These are phyloP conservation scores for Hericium coralloides DNA, from an alignment of 768 basidiomycete genomes.

Conservation along the genomic window DNA sequence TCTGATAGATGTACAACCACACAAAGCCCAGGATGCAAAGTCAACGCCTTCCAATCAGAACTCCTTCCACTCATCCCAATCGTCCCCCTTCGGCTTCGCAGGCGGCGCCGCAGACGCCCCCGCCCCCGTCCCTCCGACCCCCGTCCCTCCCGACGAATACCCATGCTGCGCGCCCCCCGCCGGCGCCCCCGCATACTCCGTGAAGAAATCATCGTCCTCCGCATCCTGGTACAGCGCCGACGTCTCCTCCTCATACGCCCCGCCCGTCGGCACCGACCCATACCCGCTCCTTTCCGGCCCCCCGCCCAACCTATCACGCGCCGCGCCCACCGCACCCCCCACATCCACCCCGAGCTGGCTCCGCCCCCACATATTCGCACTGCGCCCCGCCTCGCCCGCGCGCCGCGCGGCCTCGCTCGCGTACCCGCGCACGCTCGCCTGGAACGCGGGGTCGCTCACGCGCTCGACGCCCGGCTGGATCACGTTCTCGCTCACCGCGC, in stretches of 20 bases:
- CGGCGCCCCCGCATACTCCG: conserved; percentile 8
- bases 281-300: conserved; percentile 41
- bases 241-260: conserved; percentile 42
- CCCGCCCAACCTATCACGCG: conserved; percentile 47
- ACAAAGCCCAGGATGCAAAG: background rate
- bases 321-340: conserved; percentile 58
- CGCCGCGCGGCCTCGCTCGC: conserved; percentile 58
- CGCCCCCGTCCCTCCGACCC: conserved; percentile 2
- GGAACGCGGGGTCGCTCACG: conserved; percentile 73
- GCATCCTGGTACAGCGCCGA: conserved; percentile 56
- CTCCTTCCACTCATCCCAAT: conserved; percentile 41
- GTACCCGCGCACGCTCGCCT: conserved; percentile 66
- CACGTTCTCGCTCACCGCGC: conserved; percentile 74
- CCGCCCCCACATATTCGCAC: conserved; percentile 74
- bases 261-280: conserved; percentile 32
- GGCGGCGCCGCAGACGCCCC: conserved; percentile 9
- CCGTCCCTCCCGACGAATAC: conserved; percentile 11
- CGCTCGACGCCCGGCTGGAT: conserved; percentile 85
- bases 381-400: conserved; percentile 50
- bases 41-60: conserved; percentile 23
- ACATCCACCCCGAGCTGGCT: conserved; percentile 79
- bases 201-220: conserved; percentile 46
- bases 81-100: conserved; percentile 27
- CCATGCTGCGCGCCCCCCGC: conserved; percentile 7
- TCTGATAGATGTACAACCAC: background rate